A percentile compares a stretch with the other conserved stretches of the same genome.
phyloP scores from a whole-genome alignment of 495 filamentous ascomycete genomes.

The Corynascus novoguineensis region DNA sequence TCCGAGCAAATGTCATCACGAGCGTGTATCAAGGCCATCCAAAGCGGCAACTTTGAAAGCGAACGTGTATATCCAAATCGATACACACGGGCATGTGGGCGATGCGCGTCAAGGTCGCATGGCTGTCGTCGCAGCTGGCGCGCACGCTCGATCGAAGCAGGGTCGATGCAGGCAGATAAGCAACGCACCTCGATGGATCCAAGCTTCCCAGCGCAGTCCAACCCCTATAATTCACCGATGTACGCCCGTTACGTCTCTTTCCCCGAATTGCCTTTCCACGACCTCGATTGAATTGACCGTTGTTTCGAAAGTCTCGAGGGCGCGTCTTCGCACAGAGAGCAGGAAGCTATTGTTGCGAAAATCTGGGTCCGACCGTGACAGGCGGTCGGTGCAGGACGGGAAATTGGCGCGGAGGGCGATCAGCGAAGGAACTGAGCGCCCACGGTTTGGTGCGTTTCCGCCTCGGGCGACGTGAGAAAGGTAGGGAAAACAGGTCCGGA shows the following conservation, averaged over 20 bases:
- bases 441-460: slow-evolving; percentile 22
- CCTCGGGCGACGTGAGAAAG: slow-evolving; percentile 11
- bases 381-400: slow-evolving; percentile 21
- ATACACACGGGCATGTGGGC: neutral
- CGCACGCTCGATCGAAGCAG: neutral
- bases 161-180: neutral
- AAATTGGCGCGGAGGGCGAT: slow-evolving; percentile 31
- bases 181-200: slow-evolving; percentile 22
- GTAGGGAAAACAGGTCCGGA: slow-evolving; percentile 2
- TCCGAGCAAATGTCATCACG: too few species aligned
- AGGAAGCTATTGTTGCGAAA: slow-evolving; percentile 11
- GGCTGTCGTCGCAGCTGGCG: neutral
- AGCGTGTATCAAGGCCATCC: too few species aligned
- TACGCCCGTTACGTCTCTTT: slow-evolving; percentile 22
- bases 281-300: slow-evolving; percentile 3
- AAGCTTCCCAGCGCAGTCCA: slow-evolving; percentile 18
- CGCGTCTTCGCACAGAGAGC: slow-evolving; percentile 9
- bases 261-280: slow-evolving; percentile 13
- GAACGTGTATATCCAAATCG: neutral
- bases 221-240: slow-evolving; percentile 25
- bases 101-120: neutral
- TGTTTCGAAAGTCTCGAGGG: slow-evolving; percentile 5
- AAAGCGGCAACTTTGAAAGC: neutral
- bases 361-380: slow-evolving; percentile 14
- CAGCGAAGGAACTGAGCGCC: slow-evolving; percentile 22